phyloP scores from a whole-genome alignment of 768 basidiomycete species.

The Coprinellus micaceus region DNA sequence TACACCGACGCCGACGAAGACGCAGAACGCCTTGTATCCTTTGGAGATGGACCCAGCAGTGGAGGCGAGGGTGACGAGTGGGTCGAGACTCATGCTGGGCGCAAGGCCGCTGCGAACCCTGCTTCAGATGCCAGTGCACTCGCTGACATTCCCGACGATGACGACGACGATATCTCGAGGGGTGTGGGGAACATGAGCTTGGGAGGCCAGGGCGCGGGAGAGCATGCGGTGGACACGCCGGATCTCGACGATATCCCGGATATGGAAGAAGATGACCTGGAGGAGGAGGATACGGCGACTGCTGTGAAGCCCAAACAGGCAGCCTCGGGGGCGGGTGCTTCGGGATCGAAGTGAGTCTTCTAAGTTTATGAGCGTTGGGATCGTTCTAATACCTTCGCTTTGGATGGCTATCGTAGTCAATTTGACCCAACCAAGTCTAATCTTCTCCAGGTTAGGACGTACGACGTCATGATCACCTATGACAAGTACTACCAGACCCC shows the following conservation, averaged over 20 bases:
- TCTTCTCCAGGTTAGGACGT: constrained; percentile 91
- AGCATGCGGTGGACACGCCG: constrained; percentile 59
- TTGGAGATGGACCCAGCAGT: constrained; percentile 45
- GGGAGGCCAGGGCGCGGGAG: constrained; percentile 22
- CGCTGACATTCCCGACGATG: constrained; percentile 85
- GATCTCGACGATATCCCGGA: constrained; percentile 98
- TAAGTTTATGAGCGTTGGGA: background rate
- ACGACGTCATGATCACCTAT: constrained; percentile 99
- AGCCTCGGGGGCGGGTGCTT: background rate
- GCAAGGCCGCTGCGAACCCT: constrained; percentile 53
- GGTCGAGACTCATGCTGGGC: constrained; percentile 96
- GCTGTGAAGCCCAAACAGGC: background rate
- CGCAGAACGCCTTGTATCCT: constrained; percentile 85
- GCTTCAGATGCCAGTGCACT: constrained; percentile 43
- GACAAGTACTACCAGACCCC: constrained; percentile 99
- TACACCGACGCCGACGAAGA: constrained; percentile 97
- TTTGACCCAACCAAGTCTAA: constrained; percentile 72
- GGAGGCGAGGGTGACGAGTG: constrained; percentile 74
- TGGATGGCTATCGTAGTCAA: constrained; percentile 35
- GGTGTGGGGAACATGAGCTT: constrained; percentile 47
- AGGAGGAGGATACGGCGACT: constrained; percentile 81
- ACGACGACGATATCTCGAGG: constrained; percentile 45
- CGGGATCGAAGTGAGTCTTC: constrained; percentile 1
- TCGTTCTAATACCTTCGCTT: background rate
- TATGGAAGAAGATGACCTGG: constrained; percentile 95